phyloP scores from a whole-genome alignment of 1,284 basidiomycete species.

The Ceratobasidium sp. region DNA sequence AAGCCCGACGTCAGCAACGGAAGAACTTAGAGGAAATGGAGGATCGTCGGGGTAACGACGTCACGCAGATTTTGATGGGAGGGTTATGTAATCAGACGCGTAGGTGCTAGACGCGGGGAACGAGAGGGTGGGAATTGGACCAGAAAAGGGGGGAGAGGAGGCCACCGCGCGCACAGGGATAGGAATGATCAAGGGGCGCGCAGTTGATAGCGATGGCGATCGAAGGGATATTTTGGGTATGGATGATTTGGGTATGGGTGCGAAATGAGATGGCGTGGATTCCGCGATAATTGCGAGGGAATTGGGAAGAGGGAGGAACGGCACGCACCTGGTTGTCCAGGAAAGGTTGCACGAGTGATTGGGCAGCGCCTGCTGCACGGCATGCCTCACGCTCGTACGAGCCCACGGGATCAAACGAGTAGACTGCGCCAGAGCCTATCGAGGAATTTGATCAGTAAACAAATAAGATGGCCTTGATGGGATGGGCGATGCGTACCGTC shows the following conservation, averaged over 20 bases:
- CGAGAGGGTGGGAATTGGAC: conserved; percentile 1
- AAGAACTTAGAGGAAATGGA: conserved; percentile 3
- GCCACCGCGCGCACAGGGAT: not conserved
- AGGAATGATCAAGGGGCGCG: not conserved
- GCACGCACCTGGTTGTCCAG: conserved; percentile 89
- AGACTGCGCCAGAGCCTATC: conserved; percentile 90
- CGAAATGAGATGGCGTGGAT: conserved; percentile 49
- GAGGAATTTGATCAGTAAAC: not conserved
- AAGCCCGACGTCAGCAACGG: conserved; percentile 21
- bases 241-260: conserved; percentile 53
- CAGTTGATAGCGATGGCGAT: not conserved
- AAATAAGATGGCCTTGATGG: conserved; percentile 49
- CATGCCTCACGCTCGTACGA: conserved; percentile 96
- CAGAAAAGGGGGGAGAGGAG: not conserved
- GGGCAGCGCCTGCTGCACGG: conserved; percentile 92
- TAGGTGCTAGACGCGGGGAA: conserved; percentile 21
- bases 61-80: conserved; percentile 8
- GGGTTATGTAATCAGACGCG: conserved; percentile 23
- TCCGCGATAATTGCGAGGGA: conserved; percentile 53
- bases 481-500: conserved; percentile 73
- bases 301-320: conserved; percentile 48
- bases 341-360: conserved; percentile 93
- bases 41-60: conserved; percentile 16
- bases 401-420: conserved; percentile 97
- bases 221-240: conserved; percentile 63